Evolutionary conservation across 1,284 basidiomycete genomes (phyloP), one percentile per base, ranked within the genome.

Genomic region (Ceratobasidium papillatum): DNA sequence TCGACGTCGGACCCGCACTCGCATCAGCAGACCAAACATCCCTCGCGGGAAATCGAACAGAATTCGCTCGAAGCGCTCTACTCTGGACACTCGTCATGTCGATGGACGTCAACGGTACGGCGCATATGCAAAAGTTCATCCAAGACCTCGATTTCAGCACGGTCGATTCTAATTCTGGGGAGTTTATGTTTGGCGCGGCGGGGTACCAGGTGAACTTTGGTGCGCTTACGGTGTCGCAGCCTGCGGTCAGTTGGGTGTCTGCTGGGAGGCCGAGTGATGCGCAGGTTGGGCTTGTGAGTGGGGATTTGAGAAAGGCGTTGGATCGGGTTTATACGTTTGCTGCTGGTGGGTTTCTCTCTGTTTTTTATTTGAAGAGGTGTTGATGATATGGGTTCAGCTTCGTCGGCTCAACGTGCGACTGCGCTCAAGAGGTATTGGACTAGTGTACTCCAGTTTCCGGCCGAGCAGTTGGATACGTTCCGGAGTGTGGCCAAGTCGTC

Each of bases 171-270:
- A 79, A 79, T 1, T 77, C 80, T 22, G 78, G 80, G 12, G 73
- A 75, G 25, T 89, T 89, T 78, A 78, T 83, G 11, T 84, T 82
- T 14, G 82, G 80, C 4, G 81, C 82, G 14, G 85, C 86, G 17
- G 89, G 89, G 1, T 90, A 85, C 77, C 82, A 77, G 25, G 90
- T 87, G 79, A 84, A 91, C 79, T 90, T 90, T 78, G 88, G 88
- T 25, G 80, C 83, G 4, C 88, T 89, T 79, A 85, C 84, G 27
- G 80, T 89, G 19, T 80, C 80, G 1, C 82, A 83, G 47, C 85
- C 85, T 14, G 76, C 80, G 22, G 81, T 84, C 2, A 84, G 84
- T 0, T 91, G 90, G 79, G 76, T 80, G 5, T 77, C 76, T n/a
- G 80, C 85, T 66, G 87, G 86, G 0, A 83, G 86, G 52, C 87